phyloP scores from a whole-genome alignment of 1,139 yeast genomes.

The Sugiyamaella castrensis region DNA sequence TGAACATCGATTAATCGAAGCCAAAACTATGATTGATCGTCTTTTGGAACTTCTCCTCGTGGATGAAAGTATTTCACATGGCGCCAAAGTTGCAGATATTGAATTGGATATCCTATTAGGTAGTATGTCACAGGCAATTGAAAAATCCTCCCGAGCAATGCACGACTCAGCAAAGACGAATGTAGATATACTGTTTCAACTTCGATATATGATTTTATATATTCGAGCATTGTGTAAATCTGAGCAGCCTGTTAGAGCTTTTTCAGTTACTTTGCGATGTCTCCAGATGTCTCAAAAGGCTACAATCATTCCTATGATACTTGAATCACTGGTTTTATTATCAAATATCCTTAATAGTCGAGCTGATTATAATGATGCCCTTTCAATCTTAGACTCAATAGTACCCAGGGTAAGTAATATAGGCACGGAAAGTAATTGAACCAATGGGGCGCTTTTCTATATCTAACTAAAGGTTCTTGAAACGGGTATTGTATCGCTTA shows the following conservation, averaged over 20 bases:
- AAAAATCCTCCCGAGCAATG: slow-evolving; percentile 16
- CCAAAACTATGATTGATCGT: slow-evolving; percentile 20
- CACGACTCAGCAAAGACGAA: slow-evolving; percentile 16
- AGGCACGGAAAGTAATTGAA: too few relatives aligned
- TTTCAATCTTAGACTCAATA: slow-evolving; percentile 26
- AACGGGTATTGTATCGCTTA: slow-evolving; percentile 21
- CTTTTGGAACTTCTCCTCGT: slow-evolving; percentile 17
- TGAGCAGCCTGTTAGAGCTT: slow-evolving; percentile 25
- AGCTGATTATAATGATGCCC: slow-evolving; percentile 25
- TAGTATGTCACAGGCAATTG: slow-evolving; percentile 20
- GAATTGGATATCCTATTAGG: slow-evolving; percentile 23
- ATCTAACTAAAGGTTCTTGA: slow-evolving; percentile 27
- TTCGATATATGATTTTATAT: slow-evolving; percentile 26
- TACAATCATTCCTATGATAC: slow-evolving; percentile 23
- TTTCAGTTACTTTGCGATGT: slow-evolving; percentile 24
- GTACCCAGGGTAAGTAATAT: slow-evolving; percentile 27
- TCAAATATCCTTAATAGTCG: slow-evolving; percentile 25
- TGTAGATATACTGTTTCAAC: slow-evolving; percentile 26
- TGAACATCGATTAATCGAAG: slow-evolving; percentile 20
- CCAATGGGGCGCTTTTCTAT: too few relatives aligned
- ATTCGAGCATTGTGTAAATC: slow-evolving; percentile 24
- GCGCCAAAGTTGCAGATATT: slow-evolving; percentile 20
- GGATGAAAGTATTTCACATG: slow-evolving; percentile 20
- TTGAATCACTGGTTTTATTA: slow-evolving; percentile 29
- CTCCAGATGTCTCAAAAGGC: slow-evolving; percentile 26